These are phyloP conservation scores for Calonectria henricotiae DNA, from an alignment of 2,329 filamentous ascomycete species.

Conservation along the genomic window DNA sequence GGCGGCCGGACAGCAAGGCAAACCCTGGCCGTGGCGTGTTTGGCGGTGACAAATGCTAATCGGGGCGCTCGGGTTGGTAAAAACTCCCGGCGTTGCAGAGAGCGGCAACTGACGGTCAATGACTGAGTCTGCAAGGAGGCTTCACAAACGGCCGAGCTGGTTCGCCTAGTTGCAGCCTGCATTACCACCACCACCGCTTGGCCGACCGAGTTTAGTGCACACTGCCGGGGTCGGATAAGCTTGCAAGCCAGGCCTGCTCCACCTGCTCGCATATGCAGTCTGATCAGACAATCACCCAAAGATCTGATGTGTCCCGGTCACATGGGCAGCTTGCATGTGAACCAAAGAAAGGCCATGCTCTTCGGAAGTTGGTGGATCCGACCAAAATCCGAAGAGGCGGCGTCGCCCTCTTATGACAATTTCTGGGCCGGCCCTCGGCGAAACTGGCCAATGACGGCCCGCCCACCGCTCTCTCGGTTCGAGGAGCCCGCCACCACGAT, in stretches of 20 bases:
- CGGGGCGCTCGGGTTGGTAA: neutral
- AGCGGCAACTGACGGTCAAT: neutral
- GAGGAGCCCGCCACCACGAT: neutral
- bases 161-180: neutral
- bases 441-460: conserved; percentile 35
- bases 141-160: neutral
- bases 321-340: conserved; percentile 14
- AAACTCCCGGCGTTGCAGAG: neutral
- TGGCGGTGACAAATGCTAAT: neutral
- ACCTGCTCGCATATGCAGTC: conserved; percentile 24
- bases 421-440: conserved; percentile 26
- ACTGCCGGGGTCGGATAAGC: neutral
- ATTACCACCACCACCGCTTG: too few relatives aligned
- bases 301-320: conserved; percentile 20
- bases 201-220: conserved; percentile 4
- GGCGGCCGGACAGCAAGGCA: conserved; percentile 6
- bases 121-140: neutral
- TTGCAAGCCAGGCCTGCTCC: neutral
- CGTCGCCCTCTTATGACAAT: conserved; percentile 7
- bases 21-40: conserved; percentile 1
- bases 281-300: conserved; percentile 11
- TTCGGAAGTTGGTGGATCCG: conserved; percentile 20
- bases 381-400: neutral
- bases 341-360: neutral
- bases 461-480: too few relatives aligned